Percentiles rank a stretch among this genome's conserved stretches.
phyloP scores from a whole-genome alignment of 2,329 filamentous ascomycete genomes.

The Sarocladium strictum region DNA sequence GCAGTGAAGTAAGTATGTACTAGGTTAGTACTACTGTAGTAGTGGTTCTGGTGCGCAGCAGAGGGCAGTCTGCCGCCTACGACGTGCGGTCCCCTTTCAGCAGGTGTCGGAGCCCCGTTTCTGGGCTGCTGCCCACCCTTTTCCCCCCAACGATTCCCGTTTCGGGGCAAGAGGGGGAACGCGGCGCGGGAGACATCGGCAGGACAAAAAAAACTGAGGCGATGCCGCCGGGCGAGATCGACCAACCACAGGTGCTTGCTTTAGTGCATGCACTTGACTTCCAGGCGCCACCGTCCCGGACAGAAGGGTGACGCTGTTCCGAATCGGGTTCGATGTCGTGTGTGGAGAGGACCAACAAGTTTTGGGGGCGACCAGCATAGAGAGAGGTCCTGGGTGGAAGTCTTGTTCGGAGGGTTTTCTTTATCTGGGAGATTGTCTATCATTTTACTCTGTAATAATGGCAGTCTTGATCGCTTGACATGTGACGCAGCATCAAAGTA shows the following conservation, averaged over 20 bases:
- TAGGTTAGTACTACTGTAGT: background rate
- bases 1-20: too few species aligned
- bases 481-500: background rate
- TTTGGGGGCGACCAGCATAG: too few species aligned
- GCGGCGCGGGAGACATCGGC: background rate
- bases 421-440: too few species aligned
- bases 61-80: background rate
- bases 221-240: background rate
- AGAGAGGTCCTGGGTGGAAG: background rate
- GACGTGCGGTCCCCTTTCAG: background rate
- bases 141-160: conserved; percentile 2
- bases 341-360: background rate
- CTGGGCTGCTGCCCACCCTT: background rate
- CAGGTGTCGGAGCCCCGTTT: background rate
- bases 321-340: conserved; percentile 5
- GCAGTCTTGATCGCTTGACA: background rate
- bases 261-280: too few species aligned
- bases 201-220: too few species aligned
- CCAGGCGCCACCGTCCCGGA: background rate
- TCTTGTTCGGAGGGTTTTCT: background rate
- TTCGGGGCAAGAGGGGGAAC: background rate
- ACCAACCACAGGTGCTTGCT: background rate
- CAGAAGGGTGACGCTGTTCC: background rate
- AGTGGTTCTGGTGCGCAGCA: background rate
- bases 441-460: too few species aligned